Percentiles rank a stretch among this genome's conserved stretches.
Conservation (phyloP, 2,329 filamentous ascomycete genomes). For the Penicillium crustosum region DNA sequence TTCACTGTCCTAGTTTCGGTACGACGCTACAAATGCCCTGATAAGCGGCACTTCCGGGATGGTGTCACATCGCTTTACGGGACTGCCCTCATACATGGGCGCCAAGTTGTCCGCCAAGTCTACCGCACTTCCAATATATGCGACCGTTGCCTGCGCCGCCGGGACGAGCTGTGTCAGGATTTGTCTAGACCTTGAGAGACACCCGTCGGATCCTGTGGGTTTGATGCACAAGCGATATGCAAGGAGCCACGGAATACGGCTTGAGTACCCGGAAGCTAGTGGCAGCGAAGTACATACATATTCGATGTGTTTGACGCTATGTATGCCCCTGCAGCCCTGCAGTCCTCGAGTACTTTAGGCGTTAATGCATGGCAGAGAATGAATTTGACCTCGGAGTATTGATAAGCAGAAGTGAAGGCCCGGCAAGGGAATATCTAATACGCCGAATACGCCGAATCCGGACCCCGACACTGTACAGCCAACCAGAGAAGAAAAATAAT, state of each 20-base stretch:
- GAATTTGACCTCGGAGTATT: not conserved
- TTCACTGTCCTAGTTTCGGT: not conserved
- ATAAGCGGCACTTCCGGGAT: not conserved
- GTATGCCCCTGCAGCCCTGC: not conserved
- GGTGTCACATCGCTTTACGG: not conserved
- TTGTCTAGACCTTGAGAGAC: constrained; percentile 59
- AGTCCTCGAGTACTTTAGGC: not conserved
- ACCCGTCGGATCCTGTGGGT: constrained; percentile 66
- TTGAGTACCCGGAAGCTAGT: constrained; percentile 48
- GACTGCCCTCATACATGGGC: not conserved
- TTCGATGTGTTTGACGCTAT: constrained; percentile 31
- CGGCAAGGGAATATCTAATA: not conserved
- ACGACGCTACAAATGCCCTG: not conserved
- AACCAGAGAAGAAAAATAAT: not conserved
- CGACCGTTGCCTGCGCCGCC: not conserved
- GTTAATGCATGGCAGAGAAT: not conserved
- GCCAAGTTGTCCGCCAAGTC: not conserved
- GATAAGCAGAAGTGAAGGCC: not conserved
- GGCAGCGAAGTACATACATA: constrained; percentile 1
- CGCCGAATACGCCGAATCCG: not conserved
- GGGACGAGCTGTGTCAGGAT: constrained; percentile 34
- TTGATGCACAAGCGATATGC: constrained; percentile 63
- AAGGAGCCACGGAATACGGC: constrained; percentile 71
- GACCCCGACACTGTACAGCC: not conserved
- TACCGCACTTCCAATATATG: not conserved